Conservation (phyloP, 1,284 basidiomycete genomes). For the Microbotryomycetes sp. region DNA sequence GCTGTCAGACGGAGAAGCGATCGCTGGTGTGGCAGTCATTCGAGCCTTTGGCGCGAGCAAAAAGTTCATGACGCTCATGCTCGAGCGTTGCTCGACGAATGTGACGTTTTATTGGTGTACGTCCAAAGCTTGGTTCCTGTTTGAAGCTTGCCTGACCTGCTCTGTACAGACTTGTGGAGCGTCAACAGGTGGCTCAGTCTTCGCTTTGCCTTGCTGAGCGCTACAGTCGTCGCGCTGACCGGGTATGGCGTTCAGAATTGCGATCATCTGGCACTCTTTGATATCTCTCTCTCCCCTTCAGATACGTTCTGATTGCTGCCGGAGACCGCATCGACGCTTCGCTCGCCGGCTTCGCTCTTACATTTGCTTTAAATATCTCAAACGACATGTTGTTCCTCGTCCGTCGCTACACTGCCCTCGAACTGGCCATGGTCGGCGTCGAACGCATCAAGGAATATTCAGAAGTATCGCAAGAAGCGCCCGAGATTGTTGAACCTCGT, state of each 20-base stretch:
- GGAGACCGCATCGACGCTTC: constrained; percentile 39
- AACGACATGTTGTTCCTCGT: constrained; percentile 42
- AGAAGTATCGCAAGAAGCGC: constrained; percentile 49
- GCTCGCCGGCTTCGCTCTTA: constrained; percentile 44
- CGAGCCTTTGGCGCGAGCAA: constrained; percentile 69
- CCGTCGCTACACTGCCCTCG: constrained; percentile 54
- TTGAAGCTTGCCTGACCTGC: constrained; percentile 2
- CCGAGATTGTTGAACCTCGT: constrained; percentile 55
- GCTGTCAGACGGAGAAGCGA: constrained; percentile 39
- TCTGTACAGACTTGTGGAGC: constrained; percentile 38
- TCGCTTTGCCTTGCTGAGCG: constrained; percentile 32
- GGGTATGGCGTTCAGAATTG: constrained; percentile 4
- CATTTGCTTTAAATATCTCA: constrained; percentile 42
- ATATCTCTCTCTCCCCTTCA: constrained; percentile 25
- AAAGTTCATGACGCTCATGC: constrained; percentile 38
- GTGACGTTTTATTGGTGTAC: constrained; percentile 9
- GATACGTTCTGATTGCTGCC: constrained; percentile 49
- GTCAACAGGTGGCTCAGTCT: constrained; percentile 43
- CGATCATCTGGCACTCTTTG: neutral
- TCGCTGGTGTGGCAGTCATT: constrained; percentile 61
- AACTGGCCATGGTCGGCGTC: constrained; percentile 88
- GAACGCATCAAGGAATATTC: constrained; percentile 89
- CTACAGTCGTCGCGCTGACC: constrained; percentile 27
- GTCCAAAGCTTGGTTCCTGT: constrained; percentile 37
- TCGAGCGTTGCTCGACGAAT: constrained; percentile 22